Percentiles rank a stretch among this genome's conserved stretches.
phyloP scores from a whole-genome alignment of 768 basidiomycete genomes.

The Collybia mongolica region DNA sequence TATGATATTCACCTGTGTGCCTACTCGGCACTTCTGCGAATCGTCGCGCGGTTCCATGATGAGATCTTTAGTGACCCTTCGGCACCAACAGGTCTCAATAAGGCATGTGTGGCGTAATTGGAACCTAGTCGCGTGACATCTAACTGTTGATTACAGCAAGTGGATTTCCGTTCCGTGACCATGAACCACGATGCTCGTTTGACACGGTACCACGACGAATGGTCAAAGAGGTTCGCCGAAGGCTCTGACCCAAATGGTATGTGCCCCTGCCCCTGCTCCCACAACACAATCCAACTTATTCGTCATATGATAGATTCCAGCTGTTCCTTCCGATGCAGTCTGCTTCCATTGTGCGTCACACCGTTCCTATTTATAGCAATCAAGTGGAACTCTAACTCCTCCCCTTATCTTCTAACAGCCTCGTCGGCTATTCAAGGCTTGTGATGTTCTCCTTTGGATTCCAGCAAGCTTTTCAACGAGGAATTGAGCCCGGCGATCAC shows the following conservation, averaged over 20 bases:
- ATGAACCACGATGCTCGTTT: slow-evolving; percentile 57
- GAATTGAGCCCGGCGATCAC: slow-evolving; percentile 58
- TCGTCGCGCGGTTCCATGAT: slow-evolving; percentile 74
- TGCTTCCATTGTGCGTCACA: slow-evolving; percentile 73
- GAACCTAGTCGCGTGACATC: not conserved
- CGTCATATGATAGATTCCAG: slow-evolving; percentile 43
- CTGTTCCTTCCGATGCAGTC: slow-evolving; percentile 57
- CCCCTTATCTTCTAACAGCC: slow-evolving; percentile 35
- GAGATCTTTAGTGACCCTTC: slow-evolving; percentile 72
- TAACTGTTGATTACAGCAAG: slow-evolving; percentile 38
- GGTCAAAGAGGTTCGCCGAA: slow-evolving; percentile 56
- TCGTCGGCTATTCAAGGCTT: slow-evolving; percentile 73
- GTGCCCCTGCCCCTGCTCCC: too few relatives aligned
- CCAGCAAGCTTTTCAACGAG: slow-evolving; percentile 76
- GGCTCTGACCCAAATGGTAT: slow-evolving; percentile 60
- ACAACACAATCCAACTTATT: too few relatives aligned
- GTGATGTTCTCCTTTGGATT: slow-evolving; percentile 89
- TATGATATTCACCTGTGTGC: slow-evolving; percentile 77
- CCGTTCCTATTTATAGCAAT: not conserved
- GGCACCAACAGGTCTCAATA: slow-evolving; percentile 68
- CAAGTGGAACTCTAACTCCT: slow-evolving; percentile 5
- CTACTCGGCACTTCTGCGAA: slow-evolving; percentile 66
- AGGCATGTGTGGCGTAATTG: slow-evolving; percentile 34
- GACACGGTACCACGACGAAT: slow-evolving; percentile 62
- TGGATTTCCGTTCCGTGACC: slow-evolving; percentile 69